Evolutionary conservation across 805 yeast species (phyloP).

Genomic region (Yamadazyma ubonensis): DNA sequence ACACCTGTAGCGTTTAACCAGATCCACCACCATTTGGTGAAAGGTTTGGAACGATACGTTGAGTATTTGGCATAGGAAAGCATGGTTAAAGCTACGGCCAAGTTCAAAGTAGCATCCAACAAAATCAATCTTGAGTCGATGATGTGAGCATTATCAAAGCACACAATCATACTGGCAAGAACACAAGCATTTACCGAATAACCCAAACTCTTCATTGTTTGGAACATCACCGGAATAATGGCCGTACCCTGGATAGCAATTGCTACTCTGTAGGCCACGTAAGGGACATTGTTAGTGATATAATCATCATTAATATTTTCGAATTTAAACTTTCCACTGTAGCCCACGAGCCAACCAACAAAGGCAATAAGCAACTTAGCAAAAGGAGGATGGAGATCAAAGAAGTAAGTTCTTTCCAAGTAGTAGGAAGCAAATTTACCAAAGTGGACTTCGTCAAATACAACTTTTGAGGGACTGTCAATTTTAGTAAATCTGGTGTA

Average conservation of each 20-base stretch:
- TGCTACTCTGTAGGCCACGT: constrained; percentile 74
- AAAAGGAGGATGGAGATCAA: constrained; percentile 97
- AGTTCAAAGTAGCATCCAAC: constrained; percentile 84
- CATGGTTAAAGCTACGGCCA: constrained; percentile 79
- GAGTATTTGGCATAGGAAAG: constrained; percentile 78
- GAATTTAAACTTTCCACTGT: constrained; percentile 88
- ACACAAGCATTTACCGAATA: constrained; percentile 76
- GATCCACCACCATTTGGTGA: constrained; percentile 72
- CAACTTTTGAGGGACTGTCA: constrained; percentile 69
- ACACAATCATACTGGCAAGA: constrained; percentile 72
- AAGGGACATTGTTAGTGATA: constrained; percentile 77
- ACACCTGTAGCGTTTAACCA: constrained; percentile 88
- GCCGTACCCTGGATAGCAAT: constrained; percentile 79
- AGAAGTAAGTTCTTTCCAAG: constrained; percentile 85
- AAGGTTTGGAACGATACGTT: constrained; percentile 62
- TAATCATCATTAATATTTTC: constrained; percentile 86
- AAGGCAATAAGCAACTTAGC: constrained; percentile 90
- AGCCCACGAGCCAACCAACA: constrained; percentile 86
- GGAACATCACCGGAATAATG: constrained; percentile 80
- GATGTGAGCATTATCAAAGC: constrained; percentile 87
- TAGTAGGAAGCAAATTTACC: constrained; percentile 86
- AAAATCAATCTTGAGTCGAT: constrained; percentile 87
- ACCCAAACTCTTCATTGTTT: constrained; percentile 81
- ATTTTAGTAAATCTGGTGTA: constrained; percentile 60
- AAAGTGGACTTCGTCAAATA: constrained; percentile 84